phyloP scores from a whole-genome alignment of 768 basidiomycete species.

The Candolleomyces aberdarensis region DNA sequence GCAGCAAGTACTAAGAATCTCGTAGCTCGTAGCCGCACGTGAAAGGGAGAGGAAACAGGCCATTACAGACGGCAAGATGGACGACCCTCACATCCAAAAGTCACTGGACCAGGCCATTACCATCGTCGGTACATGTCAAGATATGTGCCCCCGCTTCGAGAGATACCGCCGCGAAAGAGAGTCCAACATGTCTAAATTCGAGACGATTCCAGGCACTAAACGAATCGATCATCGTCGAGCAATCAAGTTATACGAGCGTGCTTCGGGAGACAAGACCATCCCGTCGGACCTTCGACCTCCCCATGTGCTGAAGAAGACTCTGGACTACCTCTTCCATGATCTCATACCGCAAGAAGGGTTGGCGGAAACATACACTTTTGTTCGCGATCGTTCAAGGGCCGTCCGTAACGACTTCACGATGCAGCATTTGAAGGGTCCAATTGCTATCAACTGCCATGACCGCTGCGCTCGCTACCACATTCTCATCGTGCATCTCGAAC shows the following conservation, averaged over 20 bases:
- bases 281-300: slow-evolving; percentile 94
- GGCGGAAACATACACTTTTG: slow-evolving; percentile 70
- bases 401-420: slow-evolving; percentile 94
- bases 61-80: slow-evolving; percentile 84
- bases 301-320: slow-evolving; percentile 75
- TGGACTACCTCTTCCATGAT: slow-evolving; percentile 90
- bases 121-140: slow-evolving; percentile 88
- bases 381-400: slow-evolving; percentile 87
- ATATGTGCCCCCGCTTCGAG: slow-evolving; percentile 96
- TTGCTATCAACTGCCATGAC: slow-evolving; percentile 89
- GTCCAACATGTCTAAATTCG: slow-evolving; percentile 83
- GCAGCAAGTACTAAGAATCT: slow-evolving; percentile 18
- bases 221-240: slow-evolving; percentile 83
- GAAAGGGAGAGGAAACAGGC: slow-evolving; percentile 69
- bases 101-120: slow-evolving; percentile 87
- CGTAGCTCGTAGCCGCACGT: slow-evolving; percentile 68
- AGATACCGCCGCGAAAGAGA: slow-evolving; percentile 87
- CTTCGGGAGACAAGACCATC: slow-evolving; percentile 86
- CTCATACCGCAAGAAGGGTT: slow-evolving; percentile 72
- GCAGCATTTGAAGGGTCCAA: slow-evolving; percentile 73
- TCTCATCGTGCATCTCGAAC: slow-evolving; percentile 67
- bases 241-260: slow-evolving; percentile 94
- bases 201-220: slow-evolving; percentile 80
- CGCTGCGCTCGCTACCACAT: slow-evolving; percentile 95
- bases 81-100: slow-evolving; percentile 77